Conservation (phyloP, 352 stramenopile genomes). For the Thraustotheca clavata region DNA sequence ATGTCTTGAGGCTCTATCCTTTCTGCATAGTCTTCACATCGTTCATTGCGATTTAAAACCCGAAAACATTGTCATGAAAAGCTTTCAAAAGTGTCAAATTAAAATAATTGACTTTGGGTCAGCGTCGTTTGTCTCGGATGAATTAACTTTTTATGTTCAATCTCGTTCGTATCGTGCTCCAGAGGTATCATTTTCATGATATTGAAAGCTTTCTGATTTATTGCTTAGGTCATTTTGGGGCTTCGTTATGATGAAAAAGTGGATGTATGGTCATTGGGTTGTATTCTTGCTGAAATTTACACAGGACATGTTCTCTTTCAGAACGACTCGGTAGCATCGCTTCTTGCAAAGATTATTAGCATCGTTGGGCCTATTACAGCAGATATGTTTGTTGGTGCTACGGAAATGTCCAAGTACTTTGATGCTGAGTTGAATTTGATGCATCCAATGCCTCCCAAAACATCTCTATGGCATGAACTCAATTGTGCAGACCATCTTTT, state of each 20-base stretch:
- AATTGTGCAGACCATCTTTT: conserved; percentile 49
- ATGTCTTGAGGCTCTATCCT: conserved; percentile 63
- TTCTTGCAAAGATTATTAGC: conserved; percentile 88
- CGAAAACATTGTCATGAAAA: conserved; percentile 77
- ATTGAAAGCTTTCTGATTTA: neutral
- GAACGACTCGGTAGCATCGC: conserved; percentile 76
- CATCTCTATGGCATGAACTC: conserved; percentile 46
- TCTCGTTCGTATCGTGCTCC: conserved; percentile 53
- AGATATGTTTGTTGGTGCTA: conserved; percentile 38
- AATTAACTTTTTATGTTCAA: conserved; percentile 86
- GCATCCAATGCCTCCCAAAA: conserved; percentile 25
- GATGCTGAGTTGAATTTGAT: conserved; percentile 47
- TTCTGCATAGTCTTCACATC: conserved; percentile 82
- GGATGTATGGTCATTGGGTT: conserved; percentile 89
- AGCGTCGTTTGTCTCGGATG: conserved; percentile 82
- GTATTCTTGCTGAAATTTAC: conserved; percentile 78
- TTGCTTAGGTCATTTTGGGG: conserved; percentile 79
- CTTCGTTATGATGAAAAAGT: conserved; percentile 82
- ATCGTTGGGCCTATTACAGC: conserved; percentile 64
- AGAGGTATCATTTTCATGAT: conserved; percentile 14
- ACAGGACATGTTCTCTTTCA: conserved; percentile 84
- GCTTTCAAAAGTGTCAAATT: conserved; percentile 31
- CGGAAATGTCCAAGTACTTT: conserved; percentile 48
- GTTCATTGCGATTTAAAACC: conserved; percentile 94
- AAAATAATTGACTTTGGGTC: conserved; percentile 94